A percentile compares a stretch with the other conserved stretches of the same genome.
phyloP scores from a whole-genome alignment of 805 yeast species.

The Candida silvicultrix region DNA sequence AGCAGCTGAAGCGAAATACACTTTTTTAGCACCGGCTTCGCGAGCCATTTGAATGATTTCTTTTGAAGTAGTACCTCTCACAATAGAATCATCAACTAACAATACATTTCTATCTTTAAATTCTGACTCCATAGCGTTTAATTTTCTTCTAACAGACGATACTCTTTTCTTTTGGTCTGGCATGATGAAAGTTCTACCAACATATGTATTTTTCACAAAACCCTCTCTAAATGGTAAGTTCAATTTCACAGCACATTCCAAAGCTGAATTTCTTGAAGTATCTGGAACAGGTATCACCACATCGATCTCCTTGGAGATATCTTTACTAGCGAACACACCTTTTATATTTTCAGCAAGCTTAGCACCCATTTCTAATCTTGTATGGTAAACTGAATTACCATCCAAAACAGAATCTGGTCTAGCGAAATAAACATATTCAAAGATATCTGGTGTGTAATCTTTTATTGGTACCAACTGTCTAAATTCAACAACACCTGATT shows the following conservation, averaged over 20 bases:
- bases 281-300: conserved; percentile 98
- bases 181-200: conserved; percentile 98
- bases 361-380: conserved; percentile 90
- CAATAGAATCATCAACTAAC: conserved; percentile 94
- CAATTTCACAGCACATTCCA: conserved; percentile 81
- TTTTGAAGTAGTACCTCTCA: conserved; percentile 94
- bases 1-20: conserved; percentile 95
- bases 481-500: conserved; percentile 70
- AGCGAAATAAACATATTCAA: conserved; percentile 97
- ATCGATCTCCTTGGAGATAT: conserved; percentile 58
- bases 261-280: conserved; percentile 92
- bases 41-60: conserved; percentile 98
- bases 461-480: conserved; percentile 77
- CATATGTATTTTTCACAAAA: conserved; percentile 92
- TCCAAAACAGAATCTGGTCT: conserved; percentile 95
- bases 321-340: conserved; percentile 36
- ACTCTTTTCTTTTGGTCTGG: conserved; percentile 94
- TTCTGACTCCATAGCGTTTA: conserved; percentile 94
- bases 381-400: conserved; percentile 93
- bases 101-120: conserved; percentile 80
- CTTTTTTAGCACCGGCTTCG: conserved; percentile 94
- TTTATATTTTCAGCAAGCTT: conserved; percentile 73
- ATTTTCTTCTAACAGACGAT: conserved; percentile 87
- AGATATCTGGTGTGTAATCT: conserved; percentile 88
- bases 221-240: conserved; percentile 91